Evolutionary conservation across 1,284 basidiomycete species (phyloP).

Genomic region (Quambalaria eucalypti): DNA sequence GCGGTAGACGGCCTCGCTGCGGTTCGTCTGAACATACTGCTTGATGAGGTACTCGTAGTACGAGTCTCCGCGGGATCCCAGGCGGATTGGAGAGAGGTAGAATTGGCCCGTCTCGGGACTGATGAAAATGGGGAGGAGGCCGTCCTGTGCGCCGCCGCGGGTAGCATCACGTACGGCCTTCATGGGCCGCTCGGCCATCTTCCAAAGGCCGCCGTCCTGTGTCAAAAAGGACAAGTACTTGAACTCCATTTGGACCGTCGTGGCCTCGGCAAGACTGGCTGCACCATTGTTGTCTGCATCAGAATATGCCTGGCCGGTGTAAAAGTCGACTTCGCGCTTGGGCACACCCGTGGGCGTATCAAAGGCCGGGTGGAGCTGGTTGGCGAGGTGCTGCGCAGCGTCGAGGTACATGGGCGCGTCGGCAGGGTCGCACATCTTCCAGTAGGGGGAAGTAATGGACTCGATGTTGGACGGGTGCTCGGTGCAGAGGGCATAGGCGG

Average conservation of each 20-base stretch:
- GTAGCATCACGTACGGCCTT: slow-evolving; percentile 19
- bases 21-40: slow-evolving; percentile 53
- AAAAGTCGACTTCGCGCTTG: slow-evolving; percentile 67
- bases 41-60: slow-evolving; percentile 79
- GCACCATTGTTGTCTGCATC: slow-evolving; percentile 61
- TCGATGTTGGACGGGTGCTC: neutral
- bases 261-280: slow-evolving; percentile 61
- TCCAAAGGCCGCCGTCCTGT: slow-evolving; percentile 69
- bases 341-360: slow-evolving; percentile 64
- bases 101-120: slow-evolving; percentile 60
- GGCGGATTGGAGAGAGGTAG: slow-evolving; percentile 65
- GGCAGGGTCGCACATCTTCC: neutral
- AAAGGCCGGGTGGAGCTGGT: slow-evolving; percentile 76
- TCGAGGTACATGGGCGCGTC: slow-evolving; percentile 39
- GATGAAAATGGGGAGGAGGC: slow-evolving; percentile 76
- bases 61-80: slow-evolving; percentile 86
- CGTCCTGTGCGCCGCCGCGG: slow-evolving; percentile 51
- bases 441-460: neutral
- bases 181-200: slow-evolving; percentile 58
- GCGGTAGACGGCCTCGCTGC: slow-evolving; percentile 68
- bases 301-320: slow-evolving; percentile 57
- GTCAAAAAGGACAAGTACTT: slow-evolving; percentile 76
- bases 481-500: slow-evolving; percentile 52
- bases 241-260: slow-evolving; percentile 52
- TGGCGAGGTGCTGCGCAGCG: slow-evolving; percentile 60